A percentile compares a stretch with the other conserved stretches of the same genome.
Evolutionary conservation across 768 basidiomycete genomes (phyloP).

Genomic region (Leccinum disarticulatum): DNA sequence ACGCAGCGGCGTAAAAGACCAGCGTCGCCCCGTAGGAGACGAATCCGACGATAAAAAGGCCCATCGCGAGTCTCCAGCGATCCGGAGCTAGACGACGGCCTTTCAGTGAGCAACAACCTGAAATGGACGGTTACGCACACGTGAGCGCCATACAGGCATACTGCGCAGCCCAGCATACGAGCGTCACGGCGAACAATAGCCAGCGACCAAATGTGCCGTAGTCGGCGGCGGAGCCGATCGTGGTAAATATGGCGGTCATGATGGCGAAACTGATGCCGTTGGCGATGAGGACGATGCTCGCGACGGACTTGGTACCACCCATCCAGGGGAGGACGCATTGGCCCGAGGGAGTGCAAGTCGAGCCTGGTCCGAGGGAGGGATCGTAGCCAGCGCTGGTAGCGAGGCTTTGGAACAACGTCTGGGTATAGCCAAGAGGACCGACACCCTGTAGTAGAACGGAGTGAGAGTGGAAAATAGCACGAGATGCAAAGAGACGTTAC

Average conservation of each 20-base stretch:
- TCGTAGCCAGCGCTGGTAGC: slow-evolving; percentile 75
- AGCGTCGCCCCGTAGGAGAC: slow-evolving; percentile 78
- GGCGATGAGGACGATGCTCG: slow-evolving; percentile 73
- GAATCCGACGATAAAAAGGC: slow-evolving; percentile 75
- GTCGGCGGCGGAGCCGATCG: slow-evolving; percentile 51
- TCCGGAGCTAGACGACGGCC: slow-evolving; percentile 46
- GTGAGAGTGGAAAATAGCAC: not conserved
- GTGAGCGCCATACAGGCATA: slow-evolving; percentile 76
- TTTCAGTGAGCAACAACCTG: not conserved
- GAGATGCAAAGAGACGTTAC: slow-evolving; percentile 35
- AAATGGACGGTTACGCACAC: slow-evolving; percentile 40
- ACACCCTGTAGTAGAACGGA: slow-evolving; percentile 48
- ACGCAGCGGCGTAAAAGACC: slow-evolving; percentile 76
- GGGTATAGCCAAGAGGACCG: slow-evolving; percentile 65
- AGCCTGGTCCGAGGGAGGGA: slow-evolving; percentile 65
- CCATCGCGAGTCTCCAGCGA: slow-evolving; percentile 78
- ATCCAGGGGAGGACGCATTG: slow-evolving; percentile 81
- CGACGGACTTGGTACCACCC: slow-evolving; percentile 68
- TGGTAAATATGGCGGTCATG: slow-evolving; percentile 82
- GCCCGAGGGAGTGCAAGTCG: slow-evolving; percentile 67
- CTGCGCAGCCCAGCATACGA: slow-evolving; percentile 79
- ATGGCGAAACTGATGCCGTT: slow-evolving; percentile 77
- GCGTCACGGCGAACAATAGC: slow-evolving; percentile 68
- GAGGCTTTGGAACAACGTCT: slow-evolving; percentile 73
- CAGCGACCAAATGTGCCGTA: slow-evolving; percentile 65